phyloP scores from a whole-genome alignment of 2,329 filamentous ascomycete genomes.

The Penicillium carneum region DNA sequence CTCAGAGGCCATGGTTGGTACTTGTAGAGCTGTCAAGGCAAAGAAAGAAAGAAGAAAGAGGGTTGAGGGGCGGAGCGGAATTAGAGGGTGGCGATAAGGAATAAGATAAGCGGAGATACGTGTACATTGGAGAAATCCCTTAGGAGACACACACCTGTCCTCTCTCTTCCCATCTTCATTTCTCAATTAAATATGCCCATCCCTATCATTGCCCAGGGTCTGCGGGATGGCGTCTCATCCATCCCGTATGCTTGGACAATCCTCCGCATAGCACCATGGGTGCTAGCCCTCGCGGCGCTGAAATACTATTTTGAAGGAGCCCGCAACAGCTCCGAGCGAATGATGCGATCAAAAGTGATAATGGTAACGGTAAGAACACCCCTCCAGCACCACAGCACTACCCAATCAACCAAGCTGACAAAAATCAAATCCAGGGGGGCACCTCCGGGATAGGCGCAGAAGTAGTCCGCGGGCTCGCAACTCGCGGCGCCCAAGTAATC shows the following conservation, averaged over 20 bases:
- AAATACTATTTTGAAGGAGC: constrained; percentile 83
- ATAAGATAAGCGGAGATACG: constrained; percentile 27
- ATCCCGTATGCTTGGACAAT: constrained; percentile 63
- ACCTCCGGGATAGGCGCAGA: constrained; percentile 90
- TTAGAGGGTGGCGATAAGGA: constrained; percentile 25
- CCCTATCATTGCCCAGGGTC: constrained; percentile 62
- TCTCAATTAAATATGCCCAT: constrained; percentile 63
- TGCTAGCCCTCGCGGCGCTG: constrained; percentile 61
- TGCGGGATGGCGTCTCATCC: constrained; percentile 62
- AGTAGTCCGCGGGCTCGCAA: constrained; percentile 75
- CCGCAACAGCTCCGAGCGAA: constrained; percentile 74
- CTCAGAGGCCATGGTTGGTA: constrained; percentile 47
- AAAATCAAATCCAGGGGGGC: constrained; percentile 66
- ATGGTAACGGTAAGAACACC: constrained; percentile 75
- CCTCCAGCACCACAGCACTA: neutral
- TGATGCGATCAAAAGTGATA: constrained; percentile 91
- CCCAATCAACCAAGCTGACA: constrained; percentile 24
- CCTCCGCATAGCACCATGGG: constrained; percentile 61
- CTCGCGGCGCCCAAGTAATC: constrained; percentile 85
- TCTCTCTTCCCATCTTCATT: constrained; percentile 18
- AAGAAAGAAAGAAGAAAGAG: neutral
- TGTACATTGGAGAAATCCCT: constrained; percentile 16
- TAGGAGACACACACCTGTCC: constrained; percentile 12
- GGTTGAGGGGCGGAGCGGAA: constrained; percentile 2
- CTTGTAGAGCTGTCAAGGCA: constrained; percentile 9